Evolutionary conservation across 768 basidiomycete species (phyloP), one percentile per base, ranked within the genome.

Genomic region (Hortiboletus campestris): DNA sequence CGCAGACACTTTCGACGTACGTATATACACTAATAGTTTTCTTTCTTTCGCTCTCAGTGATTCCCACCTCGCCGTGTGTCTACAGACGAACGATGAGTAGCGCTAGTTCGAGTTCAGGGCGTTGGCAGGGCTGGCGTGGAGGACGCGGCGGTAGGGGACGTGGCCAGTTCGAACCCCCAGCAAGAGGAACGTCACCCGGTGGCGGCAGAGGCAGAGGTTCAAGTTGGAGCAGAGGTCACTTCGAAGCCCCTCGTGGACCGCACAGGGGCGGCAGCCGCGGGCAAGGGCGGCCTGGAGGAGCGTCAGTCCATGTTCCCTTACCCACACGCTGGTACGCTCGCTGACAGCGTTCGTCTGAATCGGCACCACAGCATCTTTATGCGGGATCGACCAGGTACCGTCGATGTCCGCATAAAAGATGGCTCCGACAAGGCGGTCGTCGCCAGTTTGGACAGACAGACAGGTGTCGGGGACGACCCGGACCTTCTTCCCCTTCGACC

Each of bases 381-480:
- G 46, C 67, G 67, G 35, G 66, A 61, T 50, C 61, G 59, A 60
- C 65, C 69, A 72, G 81, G 58, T 57, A 74, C 78, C n/a, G 64
- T 91, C 44, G 78, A 83, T 56, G 72, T 78, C 49, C 89, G 89
- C 74, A 55, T 67, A 74, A 20, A 61, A 62, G 74, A 76, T 59
- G 63, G 54, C 40, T 75, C 75, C 2, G 75, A 79, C 63, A 69
- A 72, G 56, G 64, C 67, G 22, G 67, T 75, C 34, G 67, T 82
- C 10, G 60, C 63, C 10, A 54, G 55, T 1, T 63, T 80, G 39
- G 58, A 62, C 14, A 51, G 53, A 3, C 48, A 29, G 40, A 1
- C 75, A 8, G 42, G 52, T 22, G 58, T 65, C 25, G 65, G 55
- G n/a, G 45, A 25, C 0, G 43, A 38, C 12, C 0, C 44, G 10